Evolutionary conservation across 1,139 yeast genomes (phyloP).

Genomic region (Yamadazyma sp.): DNA sequence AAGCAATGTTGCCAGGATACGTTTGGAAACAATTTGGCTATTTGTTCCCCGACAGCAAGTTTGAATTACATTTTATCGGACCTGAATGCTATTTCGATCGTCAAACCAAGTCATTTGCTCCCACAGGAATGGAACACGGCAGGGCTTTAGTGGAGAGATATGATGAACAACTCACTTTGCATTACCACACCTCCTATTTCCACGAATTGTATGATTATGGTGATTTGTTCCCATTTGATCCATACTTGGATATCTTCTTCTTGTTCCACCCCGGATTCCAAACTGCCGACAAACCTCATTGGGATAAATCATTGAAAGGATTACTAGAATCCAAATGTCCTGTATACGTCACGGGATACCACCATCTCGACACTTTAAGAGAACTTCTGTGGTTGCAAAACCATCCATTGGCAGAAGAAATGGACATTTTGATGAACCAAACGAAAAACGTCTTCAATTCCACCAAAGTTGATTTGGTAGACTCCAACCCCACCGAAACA

Average conservation of each 20-base stretch:
- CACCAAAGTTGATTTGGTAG: slow-evolving; percentile 92
- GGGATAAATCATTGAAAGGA: slow-evolving; percentile 84
- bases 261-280: slow-evolving; percentile 94
- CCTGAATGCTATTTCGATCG: slow-evolving; percentile 86
- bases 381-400: slow-evolving; percentile 75
- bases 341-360: slow-evolving; percentile 86
- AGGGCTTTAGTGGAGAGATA: slow-evolving; percentile 71
- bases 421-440: slow-evolving; percentile 80
- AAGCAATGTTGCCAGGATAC: slow-evolving; percentile 89
- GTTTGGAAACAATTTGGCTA: slow-evolving; percentile 94
- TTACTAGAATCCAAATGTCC: slow-evolving; percentile 91
- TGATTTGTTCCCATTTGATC: slow-evolving; percentile 97
- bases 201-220: slow-evolving; percentile 87
- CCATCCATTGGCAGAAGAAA: slow-evolving; percentile 60
- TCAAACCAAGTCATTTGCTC: slow-evolving; percentile 35
- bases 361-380: slow-evolving; percentile 64
- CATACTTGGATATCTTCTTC: slow-evolving; percentile 89
- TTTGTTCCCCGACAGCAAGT: slow-evolving; percentile 76
- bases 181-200: slow-evolving; percentile 88
- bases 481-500: slow-evolving; percentile 85
- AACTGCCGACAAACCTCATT: slow-evolving; percentile 76
- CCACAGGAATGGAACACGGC: slow-evolving; percentile 42
- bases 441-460: slow-evolving; percentile 74
- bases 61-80: slow-evolving; percentile 90
- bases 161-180: slow-evolving; percentile 72